These are phyloP conservation scores for Oryza rufipogon DNA, from an alignment of 176 grass and related monocot genomes.

Conservation along the genomic window DNA sequence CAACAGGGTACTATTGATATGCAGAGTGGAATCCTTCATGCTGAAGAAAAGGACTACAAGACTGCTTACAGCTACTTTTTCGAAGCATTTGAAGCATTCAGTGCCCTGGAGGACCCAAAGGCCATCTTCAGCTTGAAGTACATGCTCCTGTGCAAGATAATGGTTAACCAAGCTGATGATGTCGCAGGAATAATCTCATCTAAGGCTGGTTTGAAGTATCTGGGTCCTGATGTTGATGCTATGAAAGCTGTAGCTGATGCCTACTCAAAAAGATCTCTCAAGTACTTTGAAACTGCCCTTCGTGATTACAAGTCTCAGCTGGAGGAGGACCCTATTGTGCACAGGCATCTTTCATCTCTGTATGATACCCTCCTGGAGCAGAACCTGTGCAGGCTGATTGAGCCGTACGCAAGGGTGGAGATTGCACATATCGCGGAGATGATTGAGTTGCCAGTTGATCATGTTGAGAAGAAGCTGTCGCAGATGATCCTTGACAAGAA, in stretches of 20 bases:
- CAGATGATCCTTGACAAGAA: conserved; percentile 90
- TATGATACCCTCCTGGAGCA: conserved; percentile 82
- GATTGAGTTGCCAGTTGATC: conserved; percentile 66
- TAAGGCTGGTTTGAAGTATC: conserved; percentile 74
- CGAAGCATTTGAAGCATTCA: conserved; percentile 82
- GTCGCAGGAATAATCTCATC: conserved; percentile 73
- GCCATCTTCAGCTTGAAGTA: conserved; percentile 83
- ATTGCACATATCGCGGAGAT: conserved; percentile 63
- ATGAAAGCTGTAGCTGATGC: conserved; percentile 91
- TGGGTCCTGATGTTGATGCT: conserved; percentile 88
- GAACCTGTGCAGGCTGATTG: conserved; percentile 78
- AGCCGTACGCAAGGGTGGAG: conserved; percentile 68
- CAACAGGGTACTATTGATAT: conserved; percentile 94
- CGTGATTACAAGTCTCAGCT: conserved; percentile 60
- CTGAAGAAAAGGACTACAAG: conserved; percentile 91
- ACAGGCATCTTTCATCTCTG: conserved; percentile 74
- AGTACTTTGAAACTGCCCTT: conserved; percentile 73
- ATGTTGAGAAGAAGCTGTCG: conserved; percentile 81
- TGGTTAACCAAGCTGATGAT: conserved; percentile 95
- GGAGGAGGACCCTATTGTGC: conserved; percentile 79
- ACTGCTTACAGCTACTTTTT: conserved; percentile 87
- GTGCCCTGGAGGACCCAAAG: conserved; percentile 61
- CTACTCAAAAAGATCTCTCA: conserved; percentile 67
- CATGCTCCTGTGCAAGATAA: conserved; percentile 96
- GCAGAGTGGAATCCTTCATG: conserved; percentile 89